A percentile compares a stretch with the other conserved stretches of the same genome.
phyloP scores from a whole-genome alignment of 164 flowering plant genomes.

The Umbellularia californica region DNA sequence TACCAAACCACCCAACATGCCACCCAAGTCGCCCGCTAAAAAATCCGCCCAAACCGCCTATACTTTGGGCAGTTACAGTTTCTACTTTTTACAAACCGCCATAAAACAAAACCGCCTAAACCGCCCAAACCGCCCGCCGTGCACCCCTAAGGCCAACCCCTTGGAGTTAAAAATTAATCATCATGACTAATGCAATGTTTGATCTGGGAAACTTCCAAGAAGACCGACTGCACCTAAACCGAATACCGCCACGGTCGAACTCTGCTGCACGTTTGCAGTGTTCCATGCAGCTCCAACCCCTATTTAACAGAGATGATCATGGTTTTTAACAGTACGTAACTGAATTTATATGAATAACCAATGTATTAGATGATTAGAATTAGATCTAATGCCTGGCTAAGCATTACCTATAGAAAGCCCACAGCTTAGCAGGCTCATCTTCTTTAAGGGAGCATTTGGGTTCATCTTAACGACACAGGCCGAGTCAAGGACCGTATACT shows the following conservation, averaged over 20 bases:
- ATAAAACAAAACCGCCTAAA: too few relatives aligned
- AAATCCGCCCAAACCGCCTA: too few relatives aligned
- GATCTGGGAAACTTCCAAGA: slow-evolving; percentile 34
- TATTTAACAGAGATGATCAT: slow-evolving; percentile 4
- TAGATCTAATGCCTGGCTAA: background rate
- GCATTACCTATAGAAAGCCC: slow-evolving; percentile 58
- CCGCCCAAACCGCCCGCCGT: too few relatives aligned
- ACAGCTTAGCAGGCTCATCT: slow-evolving; percentile 58
- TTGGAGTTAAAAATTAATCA: background rate
- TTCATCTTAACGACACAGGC: slow-evolving; percentile 57
- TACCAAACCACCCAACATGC: too few relatives aligned
- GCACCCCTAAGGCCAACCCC: too few relatives aligned
- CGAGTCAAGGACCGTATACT: slow-evolving; percentile 59
- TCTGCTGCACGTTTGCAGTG: slow-evolving; percentile 55
- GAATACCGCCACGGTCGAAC: slow-evolving; percentile 57
- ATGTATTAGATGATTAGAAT: too few relatives aligned
- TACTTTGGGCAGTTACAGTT: too few relatives aligned
- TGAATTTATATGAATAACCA: too few relatives aligned
- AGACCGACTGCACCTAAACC: slow-evolving; percentile 82
- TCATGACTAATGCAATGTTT: background rate
- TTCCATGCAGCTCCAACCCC: slow-evolving; percentile 84
- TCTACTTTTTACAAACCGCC: too few relatives aligned
- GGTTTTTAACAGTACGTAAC: too few relatives aligned
- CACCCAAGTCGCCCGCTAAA: too few relatives aligned
- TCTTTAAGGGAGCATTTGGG: slow-evolving; percentile 35